Conservation (phyloP, 2,329 filamentous ascomycete genomes). For the Fusarium gaditjirri region DNA sequence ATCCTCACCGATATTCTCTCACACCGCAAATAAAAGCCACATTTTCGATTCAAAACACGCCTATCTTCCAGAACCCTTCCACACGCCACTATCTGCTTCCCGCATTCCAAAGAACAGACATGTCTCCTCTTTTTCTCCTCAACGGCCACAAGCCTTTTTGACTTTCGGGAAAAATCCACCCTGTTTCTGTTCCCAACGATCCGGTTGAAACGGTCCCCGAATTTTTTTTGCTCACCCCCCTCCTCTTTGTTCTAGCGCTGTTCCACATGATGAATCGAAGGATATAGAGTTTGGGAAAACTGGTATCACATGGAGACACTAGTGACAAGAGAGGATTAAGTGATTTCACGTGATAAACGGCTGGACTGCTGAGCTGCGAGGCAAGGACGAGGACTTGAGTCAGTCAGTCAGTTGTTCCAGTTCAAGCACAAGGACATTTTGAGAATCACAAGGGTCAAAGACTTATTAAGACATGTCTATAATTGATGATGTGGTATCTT, state of each 20-base stretch:
- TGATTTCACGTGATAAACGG: not conserved
- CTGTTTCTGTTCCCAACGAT: slow-evolving; percentile 10
- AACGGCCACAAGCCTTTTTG: slow-evolving; percentile 23
- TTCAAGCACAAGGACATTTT: accelerated
- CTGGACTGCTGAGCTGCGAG: not conserved
- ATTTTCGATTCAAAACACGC: not conserved
- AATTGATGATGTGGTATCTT: slow-evolving; percentile 27
- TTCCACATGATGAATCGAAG: slow-evolving; percentile 2
- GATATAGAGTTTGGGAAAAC: slow-evolving; percentile 15
- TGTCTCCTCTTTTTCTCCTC: not conserved
- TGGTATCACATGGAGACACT: not conserved
- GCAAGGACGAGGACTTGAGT: not conserved
- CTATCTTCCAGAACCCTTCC: slow-evolving; percentile 18
- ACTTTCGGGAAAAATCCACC: slow-evolving; percentile 8
- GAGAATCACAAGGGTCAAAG: not conserved
- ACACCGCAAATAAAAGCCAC: slow-evolving; percentile 22
- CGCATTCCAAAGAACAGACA: slow-evolving; percentile 28
- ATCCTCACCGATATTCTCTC: not conserved
- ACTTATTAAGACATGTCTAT: not conserved
- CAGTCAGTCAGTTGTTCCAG: not conserved
- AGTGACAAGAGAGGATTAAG: not conserved
- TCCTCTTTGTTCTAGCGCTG: slow-evolving; percentile 17
- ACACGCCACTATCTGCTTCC: slow-evolving; percentile 4
- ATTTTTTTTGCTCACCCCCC: not conserved
- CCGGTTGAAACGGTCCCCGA: slow-evolving; percentile 16